phyloP scores from a whole-genome alignment of 1,284 basidiomycete species.

The Microbotryum lychnidis-dioicae region DNA sequence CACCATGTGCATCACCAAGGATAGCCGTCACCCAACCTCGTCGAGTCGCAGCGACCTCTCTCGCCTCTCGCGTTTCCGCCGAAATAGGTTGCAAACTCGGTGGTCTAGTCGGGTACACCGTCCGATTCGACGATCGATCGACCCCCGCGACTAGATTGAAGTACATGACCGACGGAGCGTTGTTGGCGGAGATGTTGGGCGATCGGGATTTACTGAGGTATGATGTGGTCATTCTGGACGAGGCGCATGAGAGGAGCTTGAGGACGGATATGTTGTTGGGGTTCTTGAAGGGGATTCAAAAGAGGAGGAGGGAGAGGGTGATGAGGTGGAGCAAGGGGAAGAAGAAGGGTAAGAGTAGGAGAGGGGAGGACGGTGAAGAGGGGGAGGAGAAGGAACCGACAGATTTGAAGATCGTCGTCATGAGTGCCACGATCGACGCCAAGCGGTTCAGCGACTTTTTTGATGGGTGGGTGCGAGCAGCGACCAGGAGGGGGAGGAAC shows the following conservation, averaged over 20 bases:
- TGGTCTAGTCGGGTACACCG: constrained; percentile 78
- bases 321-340: constrained; percentile 41
- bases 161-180: constrained; percentile 94
- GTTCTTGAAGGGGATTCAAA: constrained; percentile 58
- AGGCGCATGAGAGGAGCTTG: constrained; percentile 92
- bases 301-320: constrained; percentile 38
- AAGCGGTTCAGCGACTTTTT: constrained; percentile 88
- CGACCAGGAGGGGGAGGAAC: too few species aligned
- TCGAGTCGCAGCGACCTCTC: constrained; percentile 84
- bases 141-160: constrained; percentile 67
- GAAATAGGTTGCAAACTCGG: constrained; percentile 70
- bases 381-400: constrained; percentile 50
- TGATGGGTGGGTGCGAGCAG: constrained; percentile 50
- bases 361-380: constrained; percentile 34
- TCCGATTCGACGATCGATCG: constrained; percentile 86
- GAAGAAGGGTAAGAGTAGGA: constrained; percentile 37
- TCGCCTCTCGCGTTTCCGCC: constrained; percentile 77
- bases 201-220: constrained; percentile 73
- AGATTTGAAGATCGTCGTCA: constrained; percentile 78
- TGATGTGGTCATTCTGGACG: constrained; percentile 86
- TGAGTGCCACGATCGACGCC: constrained; percentile 95
- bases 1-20: constrained; percentile 52
- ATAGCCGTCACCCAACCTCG: constrained; percentile 89
- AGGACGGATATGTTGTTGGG: constrained; percentile 92
- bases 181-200: constrained; percentile 78